Evolutionary conservation across 2,329 filamentous ascomycete species (phyloP).

Genomic region (Bipolaris oryzae): DNA sequence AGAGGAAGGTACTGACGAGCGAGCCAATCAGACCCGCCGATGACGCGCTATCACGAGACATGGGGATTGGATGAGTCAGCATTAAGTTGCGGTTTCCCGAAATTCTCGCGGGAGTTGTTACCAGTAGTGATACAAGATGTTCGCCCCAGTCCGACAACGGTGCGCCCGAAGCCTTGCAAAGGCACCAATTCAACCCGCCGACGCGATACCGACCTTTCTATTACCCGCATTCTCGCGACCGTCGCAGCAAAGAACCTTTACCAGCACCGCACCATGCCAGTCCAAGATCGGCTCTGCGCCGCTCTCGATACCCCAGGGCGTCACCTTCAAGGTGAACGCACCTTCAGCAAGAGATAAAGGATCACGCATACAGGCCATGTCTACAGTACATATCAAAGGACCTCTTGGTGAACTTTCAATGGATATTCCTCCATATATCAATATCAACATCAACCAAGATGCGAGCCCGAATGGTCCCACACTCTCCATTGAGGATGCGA

Average conservation of each 20-base stretch:
- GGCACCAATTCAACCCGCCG: conserved; percentile 50
- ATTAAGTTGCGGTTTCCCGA: conserved; percentile 24
- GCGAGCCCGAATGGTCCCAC: conserved; percentile 65
- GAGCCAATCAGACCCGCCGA: conserved; percentile 11
- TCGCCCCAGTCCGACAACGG: conserved; percentile 67
- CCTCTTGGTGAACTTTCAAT: conserved; percentile 81
- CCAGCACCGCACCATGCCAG: conserved; percentile 66
- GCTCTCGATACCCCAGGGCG: conserved; percentile 55
- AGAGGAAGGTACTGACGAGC: conserved; percentile 1
- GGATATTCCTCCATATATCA: conserved; percentile 78
- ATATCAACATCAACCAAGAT: conserved; percentile 73
- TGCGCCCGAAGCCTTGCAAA: conserved; percentile 59
- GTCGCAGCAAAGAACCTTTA: conserved; percentile 65
- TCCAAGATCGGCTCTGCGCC: conserved; percentile 85
- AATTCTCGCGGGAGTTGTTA: conserved; percentile 28
- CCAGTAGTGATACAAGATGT: conserved; percentile 58
- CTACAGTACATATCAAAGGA: conserved; percentile 76
- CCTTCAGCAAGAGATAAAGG: conserved; percentile 66
- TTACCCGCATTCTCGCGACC: conserved; percentile 69
- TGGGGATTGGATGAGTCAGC: conserved; percentile 23
- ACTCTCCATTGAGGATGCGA: conserved; percentile 72
- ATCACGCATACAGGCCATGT: conserved; percentile 66
- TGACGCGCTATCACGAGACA: conserved; percentile 18
- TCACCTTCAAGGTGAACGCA: conserved; percentile 72
- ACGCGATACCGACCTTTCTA: conserved; percentile 73